Conservation (phyloP, 192 early-diverging fungal genomes). For the Backusella morwellensis region DNA sequence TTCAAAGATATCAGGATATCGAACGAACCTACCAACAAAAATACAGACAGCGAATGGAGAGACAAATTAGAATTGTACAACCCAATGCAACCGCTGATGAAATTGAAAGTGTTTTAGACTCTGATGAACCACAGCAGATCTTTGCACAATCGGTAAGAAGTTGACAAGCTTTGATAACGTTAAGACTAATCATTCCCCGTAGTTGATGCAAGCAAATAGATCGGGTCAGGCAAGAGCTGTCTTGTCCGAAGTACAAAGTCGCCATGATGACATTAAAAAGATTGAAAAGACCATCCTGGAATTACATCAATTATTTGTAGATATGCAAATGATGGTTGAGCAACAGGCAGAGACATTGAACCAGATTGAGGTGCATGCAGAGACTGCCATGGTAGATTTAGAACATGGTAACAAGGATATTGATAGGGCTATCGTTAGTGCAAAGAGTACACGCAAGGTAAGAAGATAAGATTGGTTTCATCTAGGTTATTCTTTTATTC, state of each 20-base stretch:
- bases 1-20: conserved; percentile 76
- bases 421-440: conserved; percentile 50
- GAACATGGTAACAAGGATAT: conserved; percentile 68
- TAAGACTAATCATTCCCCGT: not conserved
- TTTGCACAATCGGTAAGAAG: conserved; percentile 78
- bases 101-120: conserved; percentile 70
- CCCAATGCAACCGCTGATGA: conserved; percentile 77
- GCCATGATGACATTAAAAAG: conserved; percentile 83
- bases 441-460: conserved; percentile 38
- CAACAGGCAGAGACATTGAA: conserved; percentile 73
- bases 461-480: not conserved
- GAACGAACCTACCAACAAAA: conserved; percentile 81
- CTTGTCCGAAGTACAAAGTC: conserved; percentile 77
- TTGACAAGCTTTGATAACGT: not conserved
- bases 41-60: conserved; percentile 79
- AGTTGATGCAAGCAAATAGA: conserved; percentile 74
- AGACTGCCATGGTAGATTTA: conserved; percentile 57
- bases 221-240: conserved; percentile 80
- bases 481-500: not conserved
- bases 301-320: conserved; percentile 85
- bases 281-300: conserved; percentile 88
- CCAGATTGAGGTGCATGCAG: conserved; percentile 66
- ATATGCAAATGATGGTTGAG: conserved; percentile 82
- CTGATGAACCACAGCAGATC: conserved; percentile 68
- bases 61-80: conserved; percentile 84